A percentile compares a stretch with the other conserved stretches of the same genome.
Evolutionary conservation across 164 flowering plant genomes (phyloP).

Genomic region (Stephania japonica): DNA sequence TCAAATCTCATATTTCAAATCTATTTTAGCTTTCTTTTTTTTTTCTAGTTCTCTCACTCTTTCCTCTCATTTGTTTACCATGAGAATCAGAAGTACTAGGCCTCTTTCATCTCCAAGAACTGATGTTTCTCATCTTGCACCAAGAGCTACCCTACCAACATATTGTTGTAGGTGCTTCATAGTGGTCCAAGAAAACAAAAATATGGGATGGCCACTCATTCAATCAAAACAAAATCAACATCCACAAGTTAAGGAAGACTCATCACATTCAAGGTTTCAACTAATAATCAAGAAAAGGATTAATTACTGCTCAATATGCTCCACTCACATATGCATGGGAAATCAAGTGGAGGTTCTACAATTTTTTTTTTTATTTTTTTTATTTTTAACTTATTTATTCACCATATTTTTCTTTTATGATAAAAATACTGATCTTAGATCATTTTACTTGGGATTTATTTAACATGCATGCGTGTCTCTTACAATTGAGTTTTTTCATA

Average conservation of each 20-base stretch:
- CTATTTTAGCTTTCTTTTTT: not conserved
- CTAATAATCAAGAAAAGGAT: not conserved
- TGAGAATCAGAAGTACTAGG: not conserved
- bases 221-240: not conserved
- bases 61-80: not conserved
- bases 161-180: not conserved
- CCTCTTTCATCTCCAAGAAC: not conserved
- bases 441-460: too few relatives aligned
- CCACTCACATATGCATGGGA: not conserved
- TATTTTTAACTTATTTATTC: not conserved
- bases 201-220: conserved; percentile 1
- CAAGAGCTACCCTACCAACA: not conserved
- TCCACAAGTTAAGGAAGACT: not conserved
- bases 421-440: not conserved
- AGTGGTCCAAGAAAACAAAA: not conserved
- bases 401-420: not conserved
- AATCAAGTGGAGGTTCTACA: not conserved
- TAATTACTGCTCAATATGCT: not conserved
- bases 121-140: not conserved
- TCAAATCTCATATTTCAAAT: not conserved
- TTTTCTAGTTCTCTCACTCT: not conserved
- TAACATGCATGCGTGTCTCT: not conserved
- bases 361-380: not conserved
- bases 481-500: not conserved
- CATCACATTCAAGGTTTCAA: not conserved